These are phyloP conservation scores for Cafeteria roenbergensis DNA, from an alignment of 108 stramenopile species.

Conservation along the genomic window DNA sequence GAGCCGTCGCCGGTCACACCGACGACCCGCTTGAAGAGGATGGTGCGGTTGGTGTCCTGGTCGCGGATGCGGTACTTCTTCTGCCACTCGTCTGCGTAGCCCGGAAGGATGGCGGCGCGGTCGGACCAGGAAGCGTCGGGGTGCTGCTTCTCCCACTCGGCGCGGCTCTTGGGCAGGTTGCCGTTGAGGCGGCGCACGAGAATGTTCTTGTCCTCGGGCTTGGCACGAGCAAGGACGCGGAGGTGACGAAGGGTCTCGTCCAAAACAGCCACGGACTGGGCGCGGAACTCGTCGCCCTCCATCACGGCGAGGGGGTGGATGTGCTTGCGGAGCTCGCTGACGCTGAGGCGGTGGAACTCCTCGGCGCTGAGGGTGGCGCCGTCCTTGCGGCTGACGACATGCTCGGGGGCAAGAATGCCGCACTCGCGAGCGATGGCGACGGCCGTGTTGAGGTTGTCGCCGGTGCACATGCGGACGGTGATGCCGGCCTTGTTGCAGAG, in stretches of 20 bases:
- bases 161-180: conserved; percentile 11
- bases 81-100: conserved; percentile 40
- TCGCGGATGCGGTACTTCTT: too few species aligned
- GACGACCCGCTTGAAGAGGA: conserved; percentile 62
- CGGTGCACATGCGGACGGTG: conserved; percentile 92
- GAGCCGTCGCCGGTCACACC: conserved; percentile 97
- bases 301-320: too few species aligned
- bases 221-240: conserved; percentile 78
- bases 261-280: conserved; percentile 57
- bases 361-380: too few species aligned
- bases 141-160: conserved; percentile 36
- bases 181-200: conserved; percentile 75
- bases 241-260: conserved; percentile 64
- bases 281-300: conserved; percentile 36
- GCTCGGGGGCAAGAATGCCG: conserved; percentile 34
- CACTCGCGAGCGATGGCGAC: conserved; percentile 74
- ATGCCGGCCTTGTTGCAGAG: conserved; percentile 58
- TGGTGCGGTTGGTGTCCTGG: too few species aligned
- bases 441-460: conserved; percentile 84
- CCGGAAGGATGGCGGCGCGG: conserved; percentile 27
- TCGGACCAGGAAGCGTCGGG: conserved; percentile 32
- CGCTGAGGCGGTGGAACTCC: too few species aligned
- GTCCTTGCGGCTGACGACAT: conserved; percentile 20
- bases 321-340: too few species aligned
- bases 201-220: conserved; percentile 82